These are phyloP conservation scores for Phytopythium vexans DNA, from an alignment of 352 stramenopile genomes.

Conservation along the genomic window DNA sequence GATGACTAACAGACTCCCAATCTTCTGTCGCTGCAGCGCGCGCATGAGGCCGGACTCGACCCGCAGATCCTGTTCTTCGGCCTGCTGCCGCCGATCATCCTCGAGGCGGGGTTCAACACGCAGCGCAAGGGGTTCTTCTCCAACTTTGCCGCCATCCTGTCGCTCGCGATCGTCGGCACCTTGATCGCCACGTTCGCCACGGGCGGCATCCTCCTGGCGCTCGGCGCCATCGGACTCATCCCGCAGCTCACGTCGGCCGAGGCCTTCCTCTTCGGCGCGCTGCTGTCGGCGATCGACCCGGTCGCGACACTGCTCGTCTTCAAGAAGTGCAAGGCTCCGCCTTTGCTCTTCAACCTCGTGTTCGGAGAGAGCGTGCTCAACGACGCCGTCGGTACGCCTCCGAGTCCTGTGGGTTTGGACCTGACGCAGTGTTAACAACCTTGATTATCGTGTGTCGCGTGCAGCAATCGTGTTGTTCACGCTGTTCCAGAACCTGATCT, in stretches of 20 bases:
- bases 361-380: slow-evolving; percentile 93
- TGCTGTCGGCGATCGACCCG: slow-evolving; percentile 92
- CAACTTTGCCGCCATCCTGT: slow-evolving; percentile 42
- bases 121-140: slow-evolving; percentile 60
- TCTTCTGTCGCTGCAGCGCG: slow-evolving; percentile 17
- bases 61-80: slow-evolving; percentile 65
- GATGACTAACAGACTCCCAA: not conserved
- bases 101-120: slow-evolving; percentile 63
- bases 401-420: not conserved
- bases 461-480: slow-evolving; percentile 77
- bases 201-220: slow-evolving; percentile 36
- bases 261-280: slow-evolving; percentile 85
- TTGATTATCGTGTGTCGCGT: not conserved
- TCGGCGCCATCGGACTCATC: slow-evolving; percentile 39
- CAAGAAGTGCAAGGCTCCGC: slow-evolving; percentile 67
- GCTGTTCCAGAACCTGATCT: slow-evolving; percentile 60
- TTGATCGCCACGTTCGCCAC: slow-evolving; percentile 49
- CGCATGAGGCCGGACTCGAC: slow-evolving; percentile 41
- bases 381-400: slow-evolving; percentile 63
- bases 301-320: slow-evolving; percentile 91
- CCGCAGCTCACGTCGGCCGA: slow-evolving; percentile 79
- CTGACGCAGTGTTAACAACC: not conserved
- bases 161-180: slow-evolving; percentile 46
- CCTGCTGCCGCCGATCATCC: slow-evolving; percentile 59
- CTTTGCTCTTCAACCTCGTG: slow-evolving; percentile 91